Base-by-base conservation (phyloP, 305 asterid genomes). In the Stenogyne calaminthoides region DNA sequence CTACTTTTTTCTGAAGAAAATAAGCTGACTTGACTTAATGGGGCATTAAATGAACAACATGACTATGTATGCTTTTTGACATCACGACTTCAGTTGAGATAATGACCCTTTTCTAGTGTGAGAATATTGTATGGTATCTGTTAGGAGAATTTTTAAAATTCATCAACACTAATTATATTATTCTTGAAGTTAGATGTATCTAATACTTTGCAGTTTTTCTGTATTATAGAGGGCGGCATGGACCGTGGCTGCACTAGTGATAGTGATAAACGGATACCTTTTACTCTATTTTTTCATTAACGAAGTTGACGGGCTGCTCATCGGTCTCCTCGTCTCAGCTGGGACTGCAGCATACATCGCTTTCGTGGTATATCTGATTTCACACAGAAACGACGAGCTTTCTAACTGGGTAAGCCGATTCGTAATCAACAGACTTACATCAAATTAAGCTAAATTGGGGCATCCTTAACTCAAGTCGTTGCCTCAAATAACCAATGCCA, bases 231-330 rank as follows among this genome's bases (percentile, higher is more conserved):
- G 87, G 71, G 78, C 84, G 52, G 96, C 97, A 4, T 94, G 98
- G 98, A 87, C 90, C 0, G 93, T 94, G 83, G 97, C 98, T 54
- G 88, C 82, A 19, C 84, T 94, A 59, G 97, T 94, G 88, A 91
- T 94, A 40, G 91, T 88, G 76, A 94, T 94, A 19, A 94, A 94
- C 36, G 97, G 98, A 46, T 94, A 94, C 86, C 96, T 94, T 72
- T 78, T 94, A 86, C 87, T 94, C 67, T 83, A 91, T 78, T 94
- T 94, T 75, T 86, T 91, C 83, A 46, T 86, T 68, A 82, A 91
- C 1, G 98, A 94, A 81, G 97, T 89, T 54, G 60, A 76, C 1
- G 97, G 97, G n/a, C 27, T 78, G 69, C 78, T 88, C 75, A 63
- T 90, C 14, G 95, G 88, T 76, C 80, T 79, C 66, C 64, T 88